Conservation (phyloP, 352 stramenopile genomes). For the Phytopythium vexans region DNA sequence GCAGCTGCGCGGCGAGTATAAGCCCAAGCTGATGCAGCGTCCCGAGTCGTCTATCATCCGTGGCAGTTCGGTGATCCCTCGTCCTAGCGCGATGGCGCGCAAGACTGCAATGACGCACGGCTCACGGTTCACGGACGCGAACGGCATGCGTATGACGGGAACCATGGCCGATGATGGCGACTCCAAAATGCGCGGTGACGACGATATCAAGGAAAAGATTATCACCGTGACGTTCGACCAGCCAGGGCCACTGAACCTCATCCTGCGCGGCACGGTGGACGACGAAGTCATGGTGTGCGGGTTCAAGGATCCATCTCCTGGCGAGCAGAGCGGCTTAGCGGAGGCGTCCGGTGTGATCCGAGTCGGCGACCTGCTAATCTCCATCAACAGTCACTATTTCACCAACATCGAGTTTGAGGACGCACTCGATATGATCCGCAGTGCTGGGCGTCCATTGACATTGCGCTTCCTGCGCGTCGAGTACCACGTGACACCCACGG, state of each 20-base stretch:
- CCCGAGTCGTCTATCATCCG: constrained; percentile 86
- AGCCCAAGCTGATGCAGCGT: constrained; percentile 86
- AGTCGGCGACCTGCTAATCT: constrained; percentile 80
- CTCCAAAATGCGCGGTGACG: constrained; percentile 55
- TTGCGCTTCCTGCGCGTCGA: constrained; percentile 82
- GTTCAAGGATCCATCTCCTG: constrained; percentile 45
- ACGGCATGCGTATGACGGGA: constrained; percentile 75
- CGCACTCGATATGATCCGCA: constrained; percentile 72
- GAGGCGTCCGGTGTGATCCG: constrained; percentile 75
- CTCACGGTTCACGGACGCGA: constrained; percentile 77
- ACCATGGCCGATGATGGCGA: constrained; percentile 31
- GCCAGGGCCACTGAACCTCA: constrained; percentile 59
- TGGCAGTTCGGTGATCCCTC: constrained; percentile 77
- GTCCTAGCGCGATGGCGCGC: constrained; percentile 57
- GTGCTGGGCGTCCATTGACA: constrained; percentile 65
- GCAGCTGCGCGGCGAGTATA: constrained; percentile 82
- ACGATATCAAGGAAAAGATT: constrained; percentile 85
- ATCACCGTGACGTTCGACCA: constrained; percentile 87
- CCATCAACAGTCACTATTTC: constrained; percentile 86
- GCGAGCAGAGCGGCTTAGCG: constrained; percentile 37
- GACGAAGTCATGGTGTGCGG: constrained; percentile 88
- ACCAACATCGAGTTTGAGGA: constrained; percentile 84
- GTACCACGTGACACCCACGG: constrained; percentile 20
- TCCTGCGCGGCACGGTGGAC: constrained; percentile 80
- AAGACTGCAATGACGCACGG: constrained; percentile 65